Base-by-base conservation (phyloP, 2,329 filamentous ascomycete species). In the Claviceps sp. region DNA sequence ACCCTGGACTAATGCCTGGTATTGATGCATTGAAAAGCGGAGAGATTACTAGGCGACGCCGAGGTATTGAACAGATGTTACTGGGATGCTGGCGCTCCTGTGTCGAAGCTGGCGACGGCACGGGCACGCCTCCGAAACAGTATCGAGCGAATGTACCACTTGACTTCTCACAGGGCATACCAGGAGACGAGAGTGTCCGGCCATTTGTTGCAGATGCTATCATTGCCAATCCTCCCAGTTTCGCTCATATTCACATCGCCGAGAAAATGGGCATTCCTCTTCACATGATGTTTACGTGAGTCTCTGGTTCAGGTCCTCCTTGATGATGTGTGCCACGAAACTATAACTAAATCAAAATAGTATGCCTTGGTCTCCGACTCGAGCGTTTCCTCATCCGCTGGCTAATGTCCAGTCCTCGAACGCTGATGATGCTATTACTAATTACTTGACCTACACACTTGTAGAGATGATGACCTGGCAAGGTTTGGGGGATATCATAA, bases 381-480 rank as follows among this genome's bases (percentile, higher is more conserved):
- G 87, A 62, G 79, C 85, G 0, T 95, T 95, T 58, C 87, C 88
- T 0, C 89, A 95, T 60, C 89, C 89, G 0, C 72, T 95, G 24
- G 88, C 89, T 0, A 91, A 93, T 57, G 83, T 95, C 52, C 78
- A 87, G 56, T 81, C 81, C 1, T 81, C 83, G 0, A 88, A 89
- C 58, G 84, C 85, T 1, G 87, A 93, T 59, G 74, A 80, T 5
- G 80, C 79, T n/a, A 76, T 88, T 54, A 85, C 87, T 0, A 95
- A 93, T 59, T 91, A 87, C 61, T 75, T 94, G 52, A 87, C 85
- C 0, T 95, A 95, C 60, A 82, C 85, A 0, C 72, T 95, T 19
- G 85, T 95, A 2, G 89, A 95, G 58, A 87, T 94, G 79, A 81
- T 95, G 75, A 90, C 89, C 11, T 95, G 89, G 89, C 89, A 95